Evolutionary conservation across 345 rosid genomes (phyloP).

Genomic region (Eucalyptus regnans): DNA sequence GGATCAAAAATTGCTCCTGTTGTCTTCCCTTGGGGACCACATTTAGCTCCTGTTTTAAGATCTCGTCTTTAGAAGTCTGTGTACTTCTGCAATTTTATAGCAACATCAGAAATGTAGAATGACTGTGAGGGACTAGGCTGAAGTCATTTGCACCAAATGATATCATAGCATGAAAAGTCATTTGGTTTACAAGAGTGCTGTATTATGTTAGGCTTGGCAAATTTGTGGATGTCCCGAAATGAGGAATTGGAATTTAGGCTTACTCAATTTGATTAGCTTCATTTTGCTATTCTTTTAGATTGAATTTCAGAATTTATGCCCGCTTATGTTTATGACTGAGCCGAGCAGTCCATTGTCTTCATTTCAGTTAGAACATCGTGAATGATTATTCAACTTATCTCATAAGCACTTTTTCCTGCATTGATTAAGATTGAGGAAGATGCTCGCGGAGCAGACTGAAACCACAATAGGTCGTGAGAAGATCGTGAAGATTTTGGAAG

Average conservation of each 20-base stretch:
- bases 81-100: background rate
- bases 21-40: background rate
- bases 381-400: background rate
- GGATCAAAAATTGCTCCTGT: background rate
- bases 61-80: background rate
- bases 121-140: background rate
- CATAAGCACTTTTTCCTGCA: background rate
- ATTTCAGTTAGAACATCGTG: background rate
- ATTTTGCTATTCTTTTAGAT: background rate
- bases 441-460: conserved; percentile 52
- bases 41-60: background rate
- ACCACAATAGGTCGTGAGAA: conserved; percentile 40
- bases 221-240: background rate
- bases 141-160: background rate
- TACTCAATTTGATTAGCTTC: background rate
- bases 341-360: background rate
- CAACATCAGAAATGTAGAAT: background rate
- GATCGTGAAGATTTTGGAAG: conserved; percentile 75
- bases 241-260: background rate
- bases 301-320: background rate
- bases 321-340: background rate
- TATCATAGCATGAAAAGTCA: background rate
- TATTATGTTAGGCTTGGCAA: background rate
- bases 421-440: conserved; percentile 57
- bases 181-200: background rate